Percentiles rank a stretch among this genome's conserved stretches.
Conservation (phyloP, 345 rosid species). For the Orychophragmus violaceus region DNA sequence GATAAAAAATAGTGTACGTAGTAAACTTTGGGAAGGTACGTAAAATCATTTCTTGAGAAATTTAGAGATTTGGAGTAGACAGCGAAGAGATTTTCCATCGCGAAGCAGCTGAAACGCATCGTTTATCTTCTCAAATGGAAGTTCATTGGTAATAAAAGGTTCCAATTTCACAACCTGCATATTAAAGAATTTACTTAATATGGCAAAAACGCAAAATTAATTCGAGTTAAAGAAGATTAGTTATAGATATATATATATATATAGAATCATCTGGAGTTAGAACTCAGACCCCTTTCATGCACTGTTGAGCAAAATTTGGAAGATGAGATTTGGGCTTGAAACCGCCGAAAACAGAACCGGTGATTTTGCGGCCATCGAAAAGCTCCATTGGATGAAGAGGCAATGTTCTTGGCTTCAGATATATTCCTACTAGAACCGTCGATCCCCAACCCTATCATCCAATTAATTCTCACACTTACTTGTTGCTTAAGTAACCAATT, state of each 20-base stretch:
- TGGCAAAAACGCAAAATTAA: not conserved
- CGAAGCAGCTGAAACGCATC: slow-evolving; percentile 34
- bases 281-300: slow-evolving; percentile 25
- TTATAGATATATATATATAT: too few species aligned
- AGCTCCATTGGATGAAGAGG: slow-evolving; percentile 37
- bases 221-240: not conserved
- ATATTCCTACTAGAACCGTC: slow-evolving; percentile 26
- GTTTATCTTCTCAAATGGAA: slow-evolving; percentile 29
- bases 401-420: slow-evolving; percentile 24
- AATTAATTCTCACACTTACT: not conserved
- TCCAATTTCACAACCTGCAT: slow-evolving; percentile 29
- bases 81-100: slow-evolving; percentile 31
- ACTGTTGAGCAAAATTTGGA: slow-evolving; percentile 23
- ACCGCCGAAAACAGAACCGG: slow-evolving; percentile 25
- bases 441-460: slow-evolving; percentile 31
- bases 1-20: not conserved
- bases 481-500: not conserved
- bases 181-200: not conserved
- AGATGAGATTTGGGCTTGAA: slow-evolving; percentile 29
- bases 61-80: slow-evolving; percentile 25
- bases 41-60: slow-evolving; percentile 25
- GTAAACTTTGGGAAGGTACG: not conserved
- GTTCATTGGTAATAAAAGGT: slow-evolving; percentile 29
- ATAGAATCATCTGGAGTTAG: not conserved
- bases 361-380: slow-evolving; percentile 28